A percentile compares a stretch with the other conserved stretches of the same genome.
Evolutionary conservation across 1,284 basidiomycete species (phyloP).

Genomic region (Rhodotorula glutinis): DNA sequence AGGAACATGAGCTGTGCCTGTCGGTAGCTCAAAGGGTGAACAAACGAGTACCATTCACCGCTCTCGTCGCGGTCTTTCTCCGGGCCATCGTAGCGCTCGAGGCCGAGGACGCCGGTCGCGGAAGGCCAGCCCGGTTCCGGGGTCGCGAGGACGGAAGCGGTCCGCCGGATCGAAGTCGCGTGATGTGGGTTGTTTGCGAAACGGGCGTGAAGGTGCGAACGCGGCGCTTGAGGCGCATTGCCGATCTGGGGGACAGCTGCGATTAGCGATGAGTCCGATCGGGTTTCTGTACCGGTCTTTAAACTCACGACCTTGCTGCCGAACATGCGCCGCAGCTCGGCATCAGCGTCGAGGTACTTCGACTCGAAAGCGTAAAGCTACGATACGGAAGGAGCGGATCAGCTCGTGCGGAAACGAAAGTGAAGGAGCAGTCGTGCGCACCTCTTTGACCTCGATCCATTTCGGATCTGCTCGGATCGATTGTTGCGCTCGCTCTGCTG

Average conservation of each 20-base stretch:
- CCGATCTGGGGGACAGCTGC: background rate
- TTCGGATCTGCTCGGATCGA: slow-evolving; percentile 21
- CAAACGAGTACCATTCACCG: slow-evolving; percentile 73
- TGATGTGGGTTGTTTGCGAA: slow-evolving; percentile 44
- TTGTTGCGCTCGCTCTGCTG: slow-evolving; percentile 2
- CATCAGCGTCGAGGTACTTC: slow-evolving; percentile 75
- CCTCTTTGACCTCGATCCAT: slow-evolving; percentile 28
- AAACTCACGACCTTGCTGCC: slow-evolving; percentile 74
- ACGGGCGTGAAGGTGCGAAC: slow-evolving; percentile 41
- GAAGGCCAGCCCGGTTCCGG: slow-evolving; percentile 51
- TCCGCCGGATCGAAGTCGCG: slow-evolving; percentile 40
- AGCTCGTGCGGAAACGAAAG: background rate
- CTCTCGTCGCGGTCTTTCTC: slow-evolving; percentile 19
- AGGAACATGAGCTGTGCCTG: slow-evolving; percentile 75
- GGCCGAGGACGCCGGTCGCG: slow-evolving; percentile 54
- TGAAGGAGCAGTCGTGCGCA: background rate
- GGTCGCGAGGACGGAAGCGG: slow-evolving; percentile 44
- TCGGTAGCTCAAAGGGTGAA: slow-evolving; percentile 77
- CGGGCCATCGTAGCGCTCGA: slow-evolving; percentile 51
- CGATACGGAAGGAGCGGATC: background rate
- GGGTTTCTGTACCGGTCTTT: background rate
- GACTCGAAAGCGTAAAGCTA: slow-evolving; percentile 58
- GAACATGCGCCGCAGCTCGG: slow-evolving; percentile 86
- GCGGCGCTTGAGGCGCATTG: slow-evolving; percentile 19
- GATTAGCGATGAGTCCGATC: background rate